These are phyloP conservation scores for Phytophthora crassamura DNA, from an alignment of 352 stramenopile species.

Conservation along the genomic window DNA sequence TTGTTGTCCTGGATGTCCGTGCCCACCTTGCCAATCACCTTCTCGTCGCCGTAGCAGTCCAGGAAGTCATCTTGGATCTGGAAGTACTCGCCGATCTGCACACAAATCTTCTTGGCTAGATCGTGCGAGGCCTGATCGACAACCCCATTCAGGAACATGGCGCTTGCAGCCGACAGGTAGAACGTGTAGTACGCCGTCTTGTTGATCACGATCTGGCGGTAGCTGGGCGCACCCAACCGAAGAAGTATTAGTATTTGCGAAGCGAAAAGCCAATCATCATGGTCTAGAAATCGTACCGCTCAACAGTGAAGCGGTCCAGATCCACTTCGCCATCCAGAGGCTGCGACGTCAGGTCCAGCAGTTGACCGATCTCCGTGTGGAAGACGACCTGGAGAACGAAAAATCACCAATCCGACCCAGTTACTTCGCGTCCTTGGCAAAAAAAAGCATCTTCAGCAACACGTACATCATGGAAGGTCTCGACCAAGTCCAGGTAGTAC, in stretches of 20 bases:
- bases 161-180: conserved; percentile 95
- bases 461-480: conserved; percentile 94
- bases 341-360: conserved; percentile 92
- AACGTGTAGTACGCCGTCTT: conserved; percentile 99
- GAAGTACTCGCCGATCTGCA: conserved; percentile 99
- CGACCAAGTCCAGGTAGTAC: conserved; percentile 94
- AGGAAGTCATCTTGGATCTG: conserved; percentile 99
- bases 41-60: conserved; percentile 96
- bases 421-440: background rate
- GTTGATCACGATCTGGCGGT: conserved; percentile 96
- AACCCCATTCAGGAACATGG: conserved; percentile 91
- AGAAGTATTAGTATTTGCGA: conserved; percentile 9
- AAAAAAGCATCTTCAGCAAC: background rate
- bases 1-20: conserved; percentile 99
- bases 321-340: conserved; percentile 82
- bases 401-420: background rate
- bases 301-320: conserved; percentile 93
- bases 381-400: conserved; percentile 91
- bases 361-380: conserved; percentile 97
- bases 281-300: conserved; percentile 76
- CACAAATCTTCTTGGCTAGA: conserved; percentile 94
- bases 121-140: conserved; percentile 76
- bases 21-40: conserved; percentile 94
- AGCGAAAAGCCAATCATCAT: background rate
- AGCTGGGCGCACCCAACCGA: conserved; percentile 39